Evolutionary conservation across 2,329 filamentous ascomycete species (phyloP), one percentile per base, ranked within the genome.

Genomic region (Triangularia setosa): DNA sequence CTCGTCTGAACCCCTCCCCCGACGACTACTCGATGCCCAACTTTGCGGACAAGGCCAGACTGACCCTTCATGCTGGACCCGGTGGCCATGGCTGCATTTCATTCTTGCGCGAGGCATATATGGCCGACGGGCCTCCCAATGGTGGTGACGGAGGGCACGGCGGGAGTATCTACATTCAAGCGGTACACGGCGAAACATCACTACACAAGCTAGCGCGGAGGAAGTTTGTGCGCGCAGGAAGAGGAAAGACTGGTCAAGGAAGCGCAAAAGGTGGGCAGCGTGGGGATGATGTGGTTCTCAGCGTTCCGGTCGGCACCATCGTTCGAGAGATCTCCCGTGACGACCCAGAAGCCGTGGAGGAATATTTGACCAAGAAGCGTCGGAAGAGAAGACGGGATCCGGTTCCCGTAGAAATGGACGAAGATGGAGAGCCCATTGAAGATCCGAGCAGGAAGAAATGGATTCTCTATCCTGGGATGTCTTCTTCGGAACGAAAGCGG

Each of bases 21-120:
- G 89, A 92, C 72, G 92, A 97, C 76, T 98, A 96, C 77, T 85
- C 90, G 16, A 82, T 88, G 30, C 87, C 92, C 3, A 90, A 89
- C 54, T 99, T 99, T 73, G 89, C 91, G 63, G 95, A 99, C 78
- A 90, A 91, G 75, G 93, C 93, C 62, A 86, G 86, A 7, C 78
- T 98, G 27, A 90, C 86, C 0, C 77, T 98, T 2, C 84, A 90
- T 70, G 90, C 93, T 18, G 95, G 95, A 8, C 79, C 82, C 1
- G 95, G 95, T 25, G 95, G 95, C 8, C 89, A 95, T 73, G 95
- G 95, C 68, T 99, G 95, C 74, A 92, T 98, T 59, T 95, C 95
- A 0, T 99, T 98, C 75, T 80, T 96, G 53, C 89, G 94, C 21
- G 95, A 99, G 72, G 94, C 94, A 68, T 98, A 91, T 76, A 83